Conservation (phyloP, 202 grass and related monocot species). For the Elaeis oleifera region DNA sequence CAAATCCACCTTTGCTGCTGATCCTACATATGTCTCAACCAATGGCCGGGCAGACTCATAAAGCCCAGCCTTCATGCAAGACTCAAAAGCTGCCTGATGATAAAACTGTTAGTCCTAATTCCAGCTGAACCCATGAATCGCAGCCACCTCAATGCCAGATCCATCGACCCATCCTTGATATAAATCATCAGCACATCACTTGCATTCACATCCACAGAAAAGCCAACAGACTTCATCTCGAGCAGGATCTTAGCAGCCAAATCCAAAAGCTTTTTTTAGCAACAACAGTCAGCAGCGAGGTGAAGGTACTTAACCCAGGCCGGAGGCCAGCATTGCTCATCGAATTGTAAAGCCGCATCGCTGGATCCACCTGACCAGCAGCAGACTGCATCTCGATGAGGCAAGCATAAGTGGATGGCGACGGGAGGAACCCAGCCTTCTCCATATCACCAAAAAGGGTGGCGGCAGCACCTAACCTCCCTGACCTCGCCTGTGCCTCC, state of each 20-base stretch:
- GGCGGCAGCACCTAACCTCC: conserved; percentile 40
- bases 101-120: conserved; percentile 96
- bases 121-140: conserved; percentile 82
- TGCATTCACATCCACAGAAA: conserved; percentile 63
- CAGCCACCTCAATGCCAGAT: conserved; percentile 74
- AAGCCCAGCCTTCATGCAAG: conserved; percentile 77
- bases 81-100: conserved; percentile 87
- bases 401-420: conserved; percentile 65
- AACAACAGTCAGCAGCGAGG: conserved; percentile 63
- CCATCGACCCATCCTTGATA: conserved; percentile 71
- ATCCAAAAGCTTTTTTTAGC: conserved; percentile 73
- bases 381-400: conserved; percentile 88
- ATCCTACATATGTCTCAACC: conserved; percentile 61
- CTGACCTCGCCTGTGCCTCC: conserved; percentile 78
- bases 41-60: conserved; percentile 68
- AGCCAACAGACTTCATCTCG: conserved; percentile 92
- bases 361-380: conserved; percentile 60
- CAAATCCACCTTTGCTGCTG: conserved; percentile 69
- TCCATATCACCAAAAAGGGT: conserved; percentile 80
- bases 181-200: conserved; percentile 98
- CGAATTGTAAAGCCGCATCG: conserved; percentile 74
- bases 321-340: conserved; percentile 76
- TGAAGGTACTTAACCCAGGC: conserved; percentile 75
- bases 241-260: conserved; percentile 77
- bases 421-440: conserved; percentile 84